Conservation (phyloP, 495 filamentous ascomycete species). For the Aspergillus haitiensis region DNA sequence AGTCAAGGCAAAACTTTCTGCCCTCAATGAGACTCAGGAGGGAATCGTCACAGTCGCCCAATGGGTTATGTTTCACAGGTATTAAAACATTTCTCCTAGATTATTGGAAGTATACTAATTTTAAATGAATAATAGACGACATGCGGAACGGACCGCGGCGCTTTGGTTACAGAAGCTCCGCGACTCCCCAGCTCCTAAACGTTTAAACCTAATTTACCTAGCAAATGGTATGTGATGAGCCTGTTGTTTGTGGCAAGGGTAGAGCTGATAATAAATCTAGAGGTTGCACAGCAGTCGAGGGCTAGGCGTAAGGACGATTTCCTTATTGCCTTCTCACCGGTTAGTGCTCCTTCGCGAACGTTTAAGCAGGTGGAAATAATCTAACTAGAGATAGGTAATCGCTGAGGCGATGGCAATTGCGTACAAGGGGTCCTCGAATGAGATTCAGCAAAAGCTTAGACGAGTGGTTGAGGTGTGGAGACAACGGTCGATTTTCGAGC, state of each 20-base stretch:
- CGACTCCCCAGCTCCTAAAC: constrained; percentile 77
- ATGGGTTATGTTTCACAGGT: constrained; percentile 99
- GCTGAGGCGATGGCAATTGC: constrained; percentile 80
- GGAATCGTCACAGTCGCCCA: constrained; percentile 92
- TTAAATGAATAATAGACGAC: constrained; percentile 57
- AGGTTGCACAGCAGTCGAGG: constrained; percentile 94
- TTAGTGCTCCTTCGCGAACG: constrained; percentile 30
- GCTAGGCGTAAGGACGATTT: constrained; percentile 90
- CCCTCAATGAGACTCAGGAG: constrained; percentile 93
- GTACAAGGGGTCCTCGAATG: constrained; percentile 80
- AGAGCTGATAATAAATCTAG: constrained; percentile 48
- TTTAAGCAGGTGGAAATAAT: neutral
- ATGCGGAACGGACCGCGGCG: constrained; percentile 83
- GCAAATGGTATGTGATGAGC: constrained; percentile 71
- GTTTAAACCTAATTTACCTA: constrained; percentile 89
- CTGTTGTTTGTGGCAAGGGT: neutral
- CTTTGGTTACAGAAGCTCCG: constrained; percentile 87
- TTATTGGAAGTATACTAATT: constrained; percentile 27
- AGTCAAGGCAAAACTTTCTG: constrained; percentile 88
- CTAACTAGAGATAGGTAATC: constrained; percentile 59
- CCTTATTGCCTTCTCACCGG: constrained; percentile 80
- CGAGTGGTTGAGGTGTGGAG: constrained; percentile 95
- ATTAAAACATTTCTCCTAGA: constrained; percentile 30
- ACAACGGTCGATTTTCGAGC: constrained; percentile 80
- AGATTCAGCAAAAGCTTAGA: constrained; percentile 82